Evolutionary conservation across 108 stramenopile species (phyloP).

Genomic region (Cyclotella kingstonii): DNA sequence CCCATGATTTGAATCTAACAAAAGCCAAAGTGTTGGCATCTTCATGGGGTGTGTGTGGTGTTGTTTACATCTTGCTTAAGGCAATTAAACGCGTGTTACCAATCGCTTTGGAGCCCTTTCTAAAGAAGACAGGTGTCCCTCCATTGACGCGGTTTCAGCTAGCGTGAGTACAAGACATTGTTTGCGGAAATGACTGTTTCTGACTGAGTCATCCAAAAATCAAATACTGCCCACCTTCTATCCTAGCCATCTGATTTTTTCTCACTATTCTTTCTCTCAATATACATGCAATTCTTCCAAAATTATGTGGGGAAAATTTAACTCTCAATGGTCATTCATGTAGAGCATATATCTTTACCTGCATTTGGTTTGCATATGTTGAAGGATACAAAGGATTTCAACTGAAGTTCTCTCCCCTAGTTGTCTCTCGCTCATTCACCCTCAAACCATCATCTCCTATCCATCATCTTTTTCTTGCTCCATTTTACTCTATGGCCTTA

Average conservation of each 20-base stretch:
- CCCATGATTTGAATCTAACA: constrained; percentile 35
- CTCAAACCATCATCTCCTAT: constrained; percentile 47
- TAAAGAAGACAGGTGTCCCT: constrained; percentile 26
- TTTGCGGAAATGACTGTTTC: constrained; percentile 23
- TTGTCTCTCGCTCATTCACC: constrained; percentile 88
- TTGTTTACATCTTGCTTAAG: constrained; percentile 84
- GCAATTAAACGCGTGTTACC: constrained; percentile 87
- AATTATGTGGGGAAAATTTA: neutral
- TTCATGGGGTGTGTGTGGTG: constrained; percentile 86
- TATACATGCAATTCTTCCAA: neutral
- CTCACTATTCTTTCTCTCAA: no score
- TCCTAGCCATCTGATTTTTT: no score
- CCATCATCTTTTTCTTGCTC: constrained; percentile 76
- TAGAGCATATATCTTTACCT: constrained; percentile 64
- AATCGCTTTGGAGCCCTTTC: constrained; percentile 91
- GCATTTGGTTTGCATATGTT: constrained; percentile 85
- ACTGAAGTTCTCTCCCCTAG: constrained; percentile 91
- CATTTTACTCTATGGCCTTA: constrained; percentile 93
- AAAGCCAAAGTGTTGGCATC: constrained; percentile 43
- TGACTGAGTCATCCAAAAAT: no score
- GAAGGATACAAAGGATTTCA: constrained; percentile 98
- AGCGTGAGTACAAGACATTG: constrained; percentile 54
- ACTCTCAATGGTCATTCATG: neutral
- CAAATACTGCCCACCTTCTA: no score
- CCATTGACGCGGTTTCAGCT: constrained; percentile 64